Conservation (phyloP, 768 basidiomycete species). For the Auriscalpium vulgare region DNA sequence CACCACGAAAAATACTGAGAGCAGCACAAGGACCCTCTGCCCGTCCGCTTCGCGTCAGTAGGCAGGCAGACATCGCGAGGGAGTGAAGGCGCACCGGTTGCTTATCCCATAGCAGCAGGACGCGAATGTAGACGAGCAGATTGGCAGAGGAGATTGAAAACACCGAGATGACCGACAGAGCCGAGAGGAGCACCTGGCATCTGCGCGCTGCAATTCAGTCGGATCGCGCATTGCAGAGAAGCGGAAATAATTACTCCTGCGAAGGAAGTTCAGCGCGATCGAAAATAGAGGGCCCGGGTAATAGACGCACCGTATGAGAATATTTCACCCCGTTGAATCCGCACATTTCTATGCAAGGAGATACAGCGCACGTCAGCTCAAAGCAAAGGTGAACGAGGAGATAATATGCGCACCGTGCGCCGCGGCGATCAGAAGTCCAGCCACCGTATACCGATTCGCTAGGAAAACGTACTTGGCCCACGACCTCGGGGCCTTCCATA, state of each 20-base stretch:
- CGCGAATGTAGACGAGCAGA: conserved; percentile 26
- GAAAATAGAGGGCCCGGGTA: background rate
- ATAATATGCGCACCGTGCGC: conserved; percentile 19
- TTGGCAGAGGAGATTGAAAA: conserved; percentile 25
- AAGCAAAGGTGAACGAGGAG: too few relatives aligned
- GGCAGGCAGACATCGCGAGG: background rate
- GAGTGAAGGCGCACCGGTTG: conserved; percentile 15
- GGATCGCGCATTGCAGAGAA: too few relatives aligned
- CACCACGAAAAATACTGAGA: conserved; percentile 21
- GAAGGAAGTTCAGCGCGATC: background rate
- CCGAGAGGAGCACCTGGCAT: conserved; percentile 23
- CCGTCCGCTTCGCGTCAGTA: too few relatives aligned
- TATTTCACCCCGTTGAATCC: background rate
- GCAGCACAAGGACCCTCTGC: conserved; percentile 17
- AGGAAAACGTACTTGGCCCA: conserved; percentile 33
- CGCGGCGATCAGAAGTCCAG: conserved; percentile 17
- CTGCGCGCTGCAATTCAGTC: conserved; percentile 12
- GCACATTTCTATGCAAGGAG: background rate
- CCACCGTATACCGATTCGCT: conserved; percentile 31
- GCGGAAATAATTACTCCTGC: too few relatives aligned
- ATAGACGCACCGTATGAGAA: background rate
- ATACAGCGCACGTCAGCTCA: too few relatives aligned
- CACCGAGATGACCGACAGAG: conserved; percentile 18
- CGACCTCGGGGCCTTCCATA: conserved; percentile 32
- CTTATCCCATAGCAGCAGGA: conserved; percentile 30